phyloP scores from a whole-genome alignment of 345 rosid species.

The Linum trigynum region DNA sequence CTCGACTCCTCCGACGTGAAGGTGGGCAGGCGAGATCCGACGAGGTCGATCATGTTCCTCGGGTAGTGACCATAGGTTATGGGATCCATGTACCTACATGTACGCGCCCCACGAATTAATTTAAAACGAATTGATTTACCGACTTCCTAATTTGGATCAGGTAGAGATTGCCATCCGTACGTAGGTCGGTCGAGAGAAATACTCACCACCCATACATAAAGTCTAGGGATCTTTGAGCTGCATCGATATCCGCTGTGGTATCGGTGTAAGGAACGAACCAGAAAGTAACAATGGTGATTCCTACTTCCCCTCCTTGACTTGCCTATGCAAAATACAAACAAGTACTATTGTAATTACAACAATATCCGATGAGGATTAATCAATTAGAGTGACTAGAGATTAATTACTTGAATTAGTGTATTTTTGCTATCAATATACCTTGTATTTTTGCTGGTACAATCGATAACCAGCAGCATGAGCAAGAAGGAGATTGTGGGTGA shows the following conservation, averaged over 20 bases:
- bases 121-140: too few relatives aligned
- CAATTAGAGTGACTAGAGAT: too few relatives aligned
- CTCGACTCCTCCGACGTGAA: neutral
- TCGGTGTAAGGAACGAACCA: constrained; percentile 7
- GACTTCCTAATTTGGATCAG: too few relatives aligned
- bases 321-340: neutral
- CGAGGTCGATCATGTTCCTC: too few relatives aligned
- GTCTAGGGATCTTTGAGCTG: constrained; percentile 7
- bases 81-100: constrained; percentile 9
- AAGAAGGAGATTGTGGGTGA: constrained; percentile 18
- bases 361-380: too few relatives aligned
- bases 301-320: constrained; percentile 8
- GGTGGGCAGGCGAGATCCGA: too few relatives aligned
- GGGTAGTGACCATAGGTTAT: neutral
- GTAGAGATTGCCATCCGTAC: too few relatives aligned
- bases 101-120: too few relatives aligned
- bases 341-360: too few relatives aligned
- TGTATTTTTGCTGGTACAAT: constrained; percentile 4
- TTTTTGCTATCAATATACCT: neutral
- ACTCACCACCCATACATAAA: constrained; percentile 6
- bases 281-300: constrained; percentile 4
- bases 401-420: too few relatives aligned
- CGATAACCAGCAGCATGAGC: constrained; percentile 15
- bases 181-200: too few relatives aligned
- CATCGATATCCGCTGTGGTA: neutral